Conservation (phyloP, 192 early-diverging fungal genomes). For the Entomortierella chlamydospora region DNA sequence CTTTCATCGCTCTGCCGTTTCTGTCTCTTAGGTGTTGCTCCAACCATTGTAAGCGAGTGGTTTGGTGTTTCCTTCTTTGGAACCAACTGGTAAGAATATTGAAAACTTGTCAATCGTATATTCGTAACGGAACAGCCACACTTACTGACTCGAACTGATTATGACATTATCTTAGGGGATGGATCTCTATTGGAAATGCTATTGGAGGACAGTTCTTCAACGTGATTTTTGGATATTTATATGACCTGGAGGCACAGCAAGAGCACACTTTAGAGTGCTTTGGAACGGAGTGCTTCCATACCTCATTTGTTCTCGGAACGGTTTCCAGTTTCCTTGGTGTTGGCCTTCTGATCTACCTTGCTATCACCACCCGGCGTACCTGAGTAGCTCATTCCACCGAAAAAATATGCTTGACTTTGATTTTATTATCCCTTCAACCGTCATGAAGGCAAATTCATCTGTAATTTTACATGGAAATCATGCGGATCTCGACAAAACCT, state of each 20-base stretch:
- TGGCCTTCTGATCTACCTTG: constrained; percentile 16
- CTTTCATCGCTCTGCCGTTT: neutral
- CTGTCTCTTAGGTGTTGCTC: constrained; percentile 29
- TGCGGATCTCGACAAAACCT: no score
- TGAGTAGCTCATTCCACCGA: neutral
- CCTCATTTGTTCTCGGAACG: constrained; percentile 29
- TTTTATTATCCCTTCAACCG: no score
- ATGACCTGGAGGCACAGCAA: constrained; percentile 56
- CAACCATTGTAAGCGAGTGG: constrained; percentile 58
- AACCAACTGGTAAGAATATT: constrained; percentile 45
- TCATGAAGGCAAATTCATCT: no score
- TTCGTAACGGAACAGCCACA: no score
- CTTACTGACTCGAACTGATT: no score
- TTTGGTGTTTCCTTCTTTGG: constrained; percentile 51
- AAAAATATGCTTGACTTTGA: no score
- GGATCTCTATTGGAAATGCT: constrained; percentile 67
- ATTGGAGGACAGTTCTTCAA: constrained; percentile 74
- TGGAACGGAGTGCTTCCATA: constrained; percentile 43
- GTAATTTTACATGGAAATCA: no score
- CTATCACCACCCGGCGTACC: constrained; percentile 2
- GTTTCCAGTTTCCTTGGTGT: constrained; percentile 35
- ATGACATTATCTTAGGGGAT: no score
- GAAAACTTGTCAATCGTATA: neutral
- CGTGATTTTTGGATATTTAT: constrained; percentile 69
- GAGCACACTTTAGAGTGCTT: constrained; percentile 52